Evolutionary conservation across 805 yeast species (phyloP).

Genomic region (Zygoascus tannicola): DNA sequence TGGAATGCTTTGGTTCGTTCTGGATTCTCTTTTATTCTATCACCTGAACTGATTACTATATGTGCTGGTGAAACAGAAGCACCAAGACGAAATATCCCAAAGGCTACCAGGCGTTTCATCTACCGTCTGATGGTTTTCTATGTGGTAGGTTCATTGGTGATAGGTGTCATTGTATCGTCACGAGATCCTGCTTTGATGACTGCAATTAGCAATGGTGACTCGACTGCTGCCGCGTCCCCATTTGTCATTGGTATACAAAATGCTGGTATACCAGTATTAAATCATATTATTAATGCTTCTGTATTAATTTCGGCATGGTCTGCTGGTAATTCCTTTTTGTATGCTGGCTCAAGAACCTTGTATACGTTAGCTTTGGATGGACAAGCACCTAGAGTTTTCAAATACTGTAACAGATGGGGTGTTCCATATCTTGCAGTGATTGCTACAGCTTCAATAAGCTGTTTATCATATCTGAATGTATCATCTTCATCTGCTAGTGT

Average conservation of each 20-base stretch:
- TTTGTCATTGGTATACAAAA: slow-evolving; percentile 49
- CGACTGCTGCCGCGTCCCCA: slow-evolving; percentile 60
- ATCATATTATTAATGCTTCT: slow-evolving; percentile 44
- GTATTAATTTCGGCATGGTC: slow-evolving; percentile 48
- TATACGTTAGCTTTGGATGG: slow-evolving; percentile 48
- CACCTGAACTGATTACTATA: slow-evolving; percentile 75
- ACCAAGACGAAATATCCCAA: slow-evolving; percentile 68
- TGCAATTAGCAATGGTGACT: slow-evolving; percentile 42
- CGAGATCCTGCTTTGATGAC: slow-evolving; percentile 47
- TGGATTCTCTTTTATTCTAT: slow-evolving; percentile 62
- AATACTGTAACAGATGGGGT: slow-evolving; percentile 53
- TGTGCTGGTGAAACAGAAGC: slow-evolving; percentile 79
- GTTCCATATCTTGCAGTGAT: slow-evolving; percentile 67
- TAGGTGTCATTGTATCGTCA: slow-evolving; percentile 62
- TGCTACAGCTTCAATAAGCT: slow-evolving; percentile 51
- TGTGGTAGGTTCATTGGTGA: slow-evolving; percentile 56
- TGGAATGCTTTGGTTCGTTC: slow-evolving; percentile 56
- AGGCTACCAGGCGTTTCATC: slow-evolving; percentile 66
- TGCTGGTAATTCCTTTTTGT: slow-evolving; percentile 49
- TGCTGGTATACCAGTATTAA: slow-evolving; percentile 44
- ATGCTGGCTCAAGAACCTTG: slow-evolving; percentile 51
- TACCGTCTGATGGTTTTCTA: slow-evolving; percentile 63
- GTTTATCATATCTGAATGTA: slow-evolving; percentile 57
- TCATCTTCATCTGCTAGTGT: slow-evolving; percentile 45
- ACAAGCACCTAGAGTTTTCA: slow-evolving; percentile 57